Percentiles rank a stretch among this genome's conserved stretches.
Evolutionary conservation across 2,329 filamentous ascomycete species (phyloP).

Genomic region (Sporothrix globosa): DNA sequence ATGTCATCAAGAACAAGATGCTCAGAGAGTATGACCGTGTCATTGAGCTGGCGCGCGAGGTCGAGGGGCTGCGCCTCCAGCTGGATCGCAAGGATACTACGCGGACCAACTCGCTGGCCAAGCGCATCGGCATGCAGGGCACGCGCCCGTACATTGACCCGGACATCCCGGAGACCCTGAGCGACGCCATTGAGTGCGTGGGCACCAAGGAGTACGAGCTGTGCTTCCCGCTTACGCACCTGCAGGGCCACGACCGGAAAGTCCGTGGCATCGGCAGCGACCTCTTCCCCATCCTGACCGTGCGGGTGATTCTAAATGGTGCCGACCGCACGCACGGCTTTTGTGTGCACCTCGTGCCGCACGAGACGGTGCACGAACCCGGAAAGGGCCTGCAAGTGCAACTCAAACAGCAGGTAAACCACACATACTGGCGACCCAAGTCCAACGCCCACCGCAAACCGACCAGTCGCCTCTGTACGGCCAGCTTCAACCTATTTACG

Average conservation of each 20-base stretch:
- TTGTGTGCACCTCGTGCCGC: constrained; percentile 37
- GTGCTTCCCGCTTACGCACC: constrained; percentile 36
- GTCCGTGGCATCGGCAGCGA: constrained; percentile 35
- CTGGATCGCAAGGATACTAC: constrained; percentile 31
- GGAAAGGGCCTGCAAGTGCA: constrained; percentile 26
- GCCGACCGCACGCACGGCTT: constrained; percentile 32
- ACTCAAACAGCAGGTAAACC: constrained; percentile 17
- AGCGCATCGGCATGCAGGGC: constrained; percentile 35
- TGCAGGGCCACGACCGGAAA: constrained; percentile 34
- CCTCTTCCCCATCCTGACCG: constrained; percentile 35
- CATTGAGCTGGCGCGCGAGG: constrained; percentile 32
- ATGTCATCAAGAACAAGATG: constrained; percentile 29
- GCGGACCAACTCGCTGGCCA: constrained; percentile 29
- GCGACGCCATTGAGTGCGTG: constrained; percentile 36
- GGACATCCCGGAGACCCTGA: constrained; percentile 35
- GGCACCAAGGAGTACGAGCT: constrained; percentile 38
- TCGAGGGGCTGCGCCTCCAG: constrained; percentile 34
- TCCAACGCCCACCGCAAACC: neutral
- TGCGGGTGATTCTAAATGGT: constrained; percentile 34
- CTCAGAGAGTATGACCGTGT: constrained; percentile 34
- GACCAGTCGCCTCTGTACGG: constrained; percentile 32
- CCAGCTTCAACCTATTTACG: constrained; percentile 35
- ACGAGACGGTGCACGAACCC: constrained; percentile 29
- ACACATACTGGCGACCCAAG: constrained; percentile 27
- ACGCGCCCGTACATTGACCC: constrained; percentile 30